Evolutionary conservation across 306 rosid genomes (phyloP).

Genomic region (Fragaria nilgerrensis): DNA sequence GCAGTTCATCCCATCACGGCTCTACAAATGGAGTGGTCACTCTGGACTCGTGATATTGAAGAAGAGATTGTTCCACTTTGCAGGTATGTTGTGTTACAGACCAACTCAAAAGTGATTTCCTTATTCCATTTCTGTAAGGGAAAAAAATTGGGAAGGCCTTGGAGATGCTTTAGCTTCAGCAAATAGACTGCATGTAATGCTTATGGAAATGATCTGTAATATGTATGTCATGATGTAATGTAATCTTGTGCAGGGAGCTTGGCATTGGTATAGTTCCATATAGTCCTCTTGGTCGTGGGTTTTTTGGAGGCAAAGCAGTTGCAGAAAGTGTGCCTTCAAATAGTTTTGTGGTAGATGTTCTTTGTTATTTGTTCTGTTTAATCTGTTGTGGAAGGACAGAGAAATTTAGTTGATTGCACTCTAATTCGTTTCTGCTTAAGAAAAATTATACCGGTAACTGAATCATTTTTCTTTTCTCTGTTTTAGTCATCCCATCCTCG

Average conservation of each 20-base stretch:
- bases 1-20: slow-evolving; percentile 79
- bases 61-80: slow-evolving; percentile 72
- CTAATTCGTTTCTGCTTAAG: background rate
- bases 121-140: background rate
- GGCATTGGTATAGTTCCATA: slow-evolving; percentile 67
- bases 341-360: slow-evolving; percentile 35
- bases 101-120: background rate
- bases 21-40: slow-evolving; percentile 75
- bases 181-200: background rate
- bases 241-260: slow-evolving; percentile 42
- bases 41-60: slow-evolving; percentile 76
- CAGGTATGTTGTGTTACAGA: slow-evolving; percentile 42
- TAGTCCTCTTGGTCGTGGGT: slow-evolving; percentile 68
- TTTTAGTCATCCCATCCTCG: slow-evolving; percentile 48
- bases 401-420: too few species aligned
- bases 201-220: background rate
- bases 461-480: background rate
- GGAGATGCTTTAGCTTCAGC: background rate
- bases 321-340: slow-evolving; percentile 35
- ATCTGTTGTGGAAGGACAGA: background rate
- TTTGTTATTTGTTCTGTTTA: background rate
- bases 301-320: slow-evolving; percentile 66
- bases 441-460: background rate
- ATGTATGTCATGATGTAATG: background rate
- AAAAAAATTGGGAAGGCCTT: too few species aligned